Base-by-base conservation (phyloP, 805 yeast genomes). In the Candida gorgasii region DNA sequence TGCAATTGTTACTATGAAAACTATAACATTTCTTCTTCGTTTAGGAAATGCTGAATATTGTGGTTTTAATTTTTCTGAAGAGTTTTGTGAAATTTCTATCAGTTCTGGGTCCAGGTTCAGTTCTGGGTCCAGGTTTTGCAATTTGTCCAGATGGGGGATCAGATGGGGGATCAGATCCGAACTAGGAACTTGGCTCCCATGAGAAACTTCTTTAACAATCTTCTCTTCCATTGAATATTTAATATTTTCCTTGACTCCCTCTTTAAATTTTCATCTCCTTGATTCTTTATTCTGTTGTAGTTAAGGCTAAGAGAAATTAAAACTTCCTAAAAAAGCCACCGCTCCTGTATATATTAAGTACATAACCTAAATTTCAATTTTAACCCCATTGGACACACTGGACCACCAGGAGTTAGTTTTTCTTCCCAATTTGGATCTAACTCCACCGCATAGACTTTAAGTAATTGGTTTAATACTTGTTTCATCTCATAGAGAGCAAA, bases 381-480 rank as follows among this genome's bases (percentile, higher is more conserved):
- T 22, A 78, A 53, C 46, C 59, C 58, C 8, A 63, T 44, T 0
- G 85, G 84, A 44, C 76, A 64, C 15, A 79, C 61, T 1, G 84
- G 84, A 0, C 85, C 85, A 2, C 79, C 80, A 1, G 81, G 76
- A 3, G 84, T 79, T 39, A 79, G 40, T 49, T 56, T 66, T 12
- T 76, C 80, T 3, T 51, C 46, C 84, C 84, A 79, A 2, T 47
- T 48, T 0, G 72, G 63, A 27, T 71, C 73, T 30, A 75, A 42
- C 1, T 42, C 19, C 36, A 79, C 43, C 16, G 61, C 55, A 47
- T 62, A 79, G 1, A 57, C 51, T 19, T 47, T 54, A 11, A 79
- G 41, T 9, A 78, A 50, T 29, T 60, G 62, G 5, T 58, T 53
- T 4, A 78, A 38, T 8, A 73, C 63, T 9, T 67, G 54, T 45